Conservation (phyloP, 805 yeast genomes). For the Schwanniomyces occidentalis region DNA sequence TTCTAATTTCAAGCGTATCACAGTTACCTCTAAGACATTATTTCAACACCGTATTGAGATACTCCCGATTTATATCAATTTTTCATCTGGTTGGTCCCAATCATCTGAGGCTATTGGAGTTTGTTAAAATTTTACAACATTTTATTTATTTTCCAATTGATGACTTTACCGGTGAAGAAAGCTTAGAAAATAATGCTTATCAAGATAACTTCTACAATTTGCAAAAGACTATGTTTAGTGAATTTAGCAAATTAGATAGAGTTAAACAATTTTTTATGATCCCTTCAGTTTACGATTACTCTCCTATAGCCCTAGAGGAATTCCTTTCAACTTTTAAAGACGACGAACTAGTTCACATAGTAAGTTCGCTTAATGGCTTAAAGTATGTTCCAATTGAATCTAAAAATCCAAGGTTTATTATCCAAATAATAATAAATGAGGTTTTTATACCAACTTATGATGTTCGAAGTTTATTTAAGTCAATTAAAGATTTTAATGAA, state of each 20-base stretch:
- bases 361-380: neutral
- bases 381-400: constrained; percentile 1
- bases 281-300: constrained; percentile 10
- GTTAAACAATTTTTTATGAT: constrained; percentile 7
- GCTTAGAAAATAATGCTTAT: neutral
- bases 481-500: constrained; percentile 1
- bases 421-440: constrained; percentile 1
- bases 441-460: neutral
- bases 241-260: neutral
- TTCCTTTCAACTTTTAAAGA: constrained; percentile 5
- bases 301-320: constrained; percentile 4
- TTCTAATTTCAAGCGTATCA: constrained; percentile 4
- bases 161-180: constrained; percentile 33
- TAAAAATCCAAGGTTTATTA: neutral
- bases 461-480: neutral
- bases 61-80: constrained; percentile 3
- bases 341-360: constrained; percentile 5
- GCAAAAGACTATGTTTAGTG: constrained; percentile 7
- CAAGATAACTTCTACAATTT: constrained; percentile 4
- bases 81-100: neutral
- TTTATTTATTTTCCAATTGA: constrained; percentile 40
- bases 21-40: constrained; percentile 6
- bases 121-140: constrained; percentile 15
- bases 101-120: constrained; percentile 1
- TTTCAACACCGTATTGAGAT: constrained; percentile 6